Conservation (phyloP, 345 rosid genomes). For the Litchi chinensis region DNA sequence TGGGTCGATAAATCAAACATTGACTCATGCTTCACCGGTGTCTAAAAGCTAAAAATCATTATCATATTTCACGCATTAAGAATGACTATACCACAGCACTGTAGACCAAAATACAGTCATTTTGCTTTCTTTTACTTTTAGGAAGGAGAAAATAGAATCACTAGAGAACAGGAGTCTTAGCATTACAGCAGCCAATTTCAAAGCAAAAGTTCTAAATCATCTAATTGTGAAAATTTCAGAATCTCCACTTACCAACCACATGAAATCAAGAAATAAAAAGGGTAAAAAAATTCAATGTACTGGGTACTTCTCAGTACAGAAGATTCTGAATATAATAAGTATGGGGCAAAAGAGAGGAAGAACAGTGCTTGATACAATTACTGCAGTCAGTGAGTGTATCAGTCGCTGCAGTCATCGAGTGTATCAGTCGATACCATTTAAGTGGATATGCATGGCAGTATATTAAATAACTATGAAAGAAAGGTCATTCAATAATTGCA, state of each 20-base stretch:
- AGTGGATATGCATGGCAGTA: too few relatives aligned
- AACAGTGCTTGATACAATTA: too few relatives aligned
- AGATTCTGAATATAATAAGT: neutral
- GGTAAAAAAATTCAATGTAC: neutral
- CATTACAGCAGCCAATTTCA: neutral
- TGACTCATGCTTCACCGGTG: neutral
- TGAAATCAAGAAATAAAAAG: neutral
- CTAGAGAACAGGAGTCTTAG: neutral
- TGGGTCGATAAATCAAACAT: neutral
- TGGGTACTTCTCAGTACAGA: neutral
- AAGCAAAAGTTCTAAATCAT: neutral
- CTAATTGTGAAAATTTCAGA: neutral
- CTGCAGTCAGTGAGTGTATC: too few relatives aligned
- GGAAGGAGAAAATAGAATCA: neutral
- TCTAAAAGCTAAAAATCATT: neutral
- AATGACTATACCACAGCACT: neutral
- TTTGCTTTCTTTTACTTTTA: neutral
- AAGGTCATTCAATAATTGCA: too few relatives aligned
- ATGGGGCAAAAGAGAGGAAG: neutral
- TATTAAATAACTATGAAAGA: too few relatives aligned
- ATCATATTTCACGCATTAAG: neutral
- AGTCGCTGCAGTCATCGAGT: too few relatives aligned
- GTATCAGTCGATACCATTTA: too few relatives aligned
- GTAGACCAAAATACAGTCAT: neutral
- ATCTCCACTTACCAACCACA: neutral